Evolutionary conservation across 2,329 filamentous ascomycete species (phyloP).

Genomic region (Lasiodiplodia sp.): DNA sequence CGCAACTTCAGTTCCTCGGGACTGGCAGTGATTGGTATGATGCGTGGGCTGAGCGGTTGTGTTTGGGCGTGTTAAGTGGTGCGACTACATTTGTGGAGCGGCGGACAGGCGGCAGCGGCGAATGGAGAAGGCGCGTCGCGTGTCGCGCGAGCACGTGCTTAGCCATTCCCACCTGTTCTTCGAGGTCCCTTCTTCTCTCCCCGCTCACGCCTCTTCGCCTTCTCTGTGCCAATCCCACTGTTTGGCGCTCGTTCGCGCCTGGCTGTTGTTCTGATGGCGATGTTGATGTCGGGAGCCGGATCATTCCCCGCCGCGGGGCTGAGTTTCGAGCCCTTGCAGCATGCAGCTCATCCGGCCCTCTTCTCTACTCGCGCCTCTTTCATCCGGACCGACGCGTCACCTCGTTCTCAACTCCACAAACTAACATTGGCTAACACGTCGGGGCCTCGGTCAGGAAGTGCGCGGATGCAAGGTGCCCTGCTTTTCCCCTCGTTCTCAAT

Average conservation of each 20-base stretch:
- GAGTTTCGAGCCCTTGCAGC: neutral
- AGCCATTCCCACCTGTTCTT: neutral
- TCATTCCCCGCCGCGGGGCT: neutral
- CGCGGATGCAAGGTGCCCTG: neutral
- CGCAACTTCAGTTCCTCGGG: neutral
- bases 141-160: neutral
- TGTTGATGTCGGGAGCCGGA: neutral
- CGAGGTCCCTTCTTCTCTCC: neutral
- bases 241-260: neutral
- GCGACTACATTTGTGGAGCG: neutral
- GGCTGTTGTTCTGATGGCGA: neutral
- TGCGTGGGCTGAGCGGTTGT: neutral
- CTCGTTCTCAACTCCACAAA: too few species aligned
- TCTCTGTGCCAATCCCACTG: neutral
- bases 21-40: neutral
- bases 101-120: neutral
- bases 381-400: neutral
- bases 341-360: neutral
- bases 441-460: neutral
- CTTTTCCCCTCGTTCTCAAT: neutral
- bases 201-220: neutral
- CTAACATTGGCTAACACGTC: too few species aligned
- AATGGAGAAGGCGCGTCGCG: neutral
- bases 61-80: neutral
- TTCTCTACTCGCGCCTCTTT: neutral